A percentile compares a stretch with the other conserved stretches of the same genome.
These are phyloP conservation scores for Paracorniculantispora psalliotae DNA, from an alignment of 2,329 filamentous ascomycete genomes.

Conservation along the genomic window DNA sequence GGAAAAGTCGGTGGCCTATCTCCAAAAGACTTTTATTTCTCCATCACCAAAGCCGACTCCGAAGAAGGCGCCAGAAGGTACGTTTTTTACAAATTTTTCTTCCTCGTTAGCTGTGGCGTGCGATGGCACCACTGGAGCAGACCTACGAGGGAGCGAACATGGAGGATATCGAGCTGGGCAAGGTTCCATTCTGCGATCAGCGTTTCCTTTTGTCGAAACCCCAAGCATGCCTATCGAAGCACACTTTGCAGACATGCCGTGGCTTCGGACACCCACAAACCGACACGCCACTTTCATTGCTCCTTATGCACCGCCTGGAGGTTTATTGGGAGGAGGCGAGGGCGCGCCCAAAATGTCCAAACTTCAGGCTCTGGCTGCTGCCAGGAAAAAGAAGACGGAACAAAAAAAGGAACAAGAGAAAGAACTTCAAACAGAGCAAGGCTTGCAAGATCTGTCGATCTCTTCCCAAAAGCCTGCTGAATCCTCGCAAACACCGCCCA, in stretches of 20 bases:
- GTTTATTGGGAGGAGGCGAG: constrained; percentile 72
- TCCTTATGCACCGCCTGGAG: constrained; percentile 49
- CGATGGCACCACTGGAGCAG: constrained; percentile 27
- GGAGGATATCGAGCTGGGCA: background rate
- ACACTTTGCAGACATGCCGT: constrained; percentile 76
- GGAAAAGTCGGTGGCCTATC: constrained; percentile 74
- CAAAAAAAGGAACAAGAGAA: constrained; percentile 43
- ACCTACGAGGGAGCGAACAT: constrained; percentile 19
- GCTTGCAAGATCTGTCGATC: constrained; percentile 29
- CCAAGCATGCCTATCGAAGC: background rate
- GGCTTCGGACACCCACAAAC: constrained; percentile 66
- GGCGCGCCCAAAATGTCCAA: constrained; percentile 74
- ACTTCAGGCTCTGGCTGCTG: constrained; percentile 81
- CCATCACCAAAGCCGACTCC: constrained; percentile 38
- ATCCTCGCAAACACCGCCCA: background rate
- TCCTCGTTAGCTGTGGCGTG: constrained; percentile 11
- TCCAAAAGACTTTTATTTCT: constrained; percentile 60
- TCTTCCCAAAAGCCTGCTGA: constrained; percentile 18
- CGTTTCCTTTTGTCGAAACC: constrained; percentile 18
- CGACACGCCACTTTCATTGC: constrained; percentile 62
- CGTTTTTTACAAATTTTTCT: constrained; percentile 21
- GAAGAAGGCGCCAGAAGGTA: constrained; percentile 40
- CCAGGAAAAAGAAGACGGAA: constrained; percentile 75
- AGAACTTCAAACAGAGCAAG: constrained; percentile 22
- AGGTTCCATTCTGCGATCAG: constrained; percentile 8